Evolutionary conservation across 2,329 filamentous ascomycete genomes (phyloP), one percentile per base, ranked within the genome.

Genomic region (Exophiala alcalophila): DNA sequence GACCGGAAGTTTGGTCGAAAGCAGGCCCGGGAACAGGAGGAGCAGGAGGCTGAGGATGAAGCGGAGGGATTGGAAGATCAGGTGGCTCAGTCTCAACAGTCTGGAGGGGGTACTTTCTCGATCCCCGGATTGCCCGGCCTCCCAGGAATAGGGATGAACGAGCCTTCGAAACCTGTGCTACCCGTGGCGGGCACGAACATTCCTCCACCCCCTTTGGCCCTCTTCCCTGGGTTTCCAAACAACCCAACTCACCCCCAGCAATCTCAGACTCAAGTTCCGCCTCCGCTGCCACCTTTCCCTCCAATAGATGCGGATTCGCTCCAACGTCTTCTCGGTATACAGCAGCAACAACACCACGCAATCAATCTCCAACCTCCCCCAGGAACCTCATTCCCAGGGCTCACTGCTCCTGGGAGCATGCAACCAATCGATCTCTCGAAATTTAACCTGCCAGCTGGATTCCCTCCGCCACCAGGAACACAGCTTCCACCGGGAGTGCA

Each of bases 51-150:
- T 47, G 87, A 96, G 62, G 92, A 97, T 61, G 92, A 97, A 66
- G 84, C 85, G 55, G 91, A 97, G 53, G 90, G 88, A 2, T 74
- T 97, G 30, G 83, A 94, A 39, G 92, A 98, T 59, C 92, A 98
- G 63, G 40, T 23, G 6, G 86, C 85, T 9, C 30, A 57, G 50
- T 19, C 49, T 55, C 23, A 59, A 49, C 16, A 40, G 11, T 52
- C 55, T 18, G 55, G 53, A 32, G 46, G 47, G 18, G 34, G 44
- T 3, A 53, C 44, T 10, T 44, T 54, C n/a, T 57, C 49, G 4
- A 53, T 49, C 25, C 44, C 40, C 3, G 49, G 46, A 8, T 25
- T 52, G n/a, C 49, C 50, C n/a, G 50, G 50, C n/a, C 26, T 47
- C 2, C 35, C 47, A 16, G 37, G 40, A 25, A 41, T 38, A 12